Base-by-base conservation (phyloP, 306 rosid genomes). In the Fagus crenata region DNA sequence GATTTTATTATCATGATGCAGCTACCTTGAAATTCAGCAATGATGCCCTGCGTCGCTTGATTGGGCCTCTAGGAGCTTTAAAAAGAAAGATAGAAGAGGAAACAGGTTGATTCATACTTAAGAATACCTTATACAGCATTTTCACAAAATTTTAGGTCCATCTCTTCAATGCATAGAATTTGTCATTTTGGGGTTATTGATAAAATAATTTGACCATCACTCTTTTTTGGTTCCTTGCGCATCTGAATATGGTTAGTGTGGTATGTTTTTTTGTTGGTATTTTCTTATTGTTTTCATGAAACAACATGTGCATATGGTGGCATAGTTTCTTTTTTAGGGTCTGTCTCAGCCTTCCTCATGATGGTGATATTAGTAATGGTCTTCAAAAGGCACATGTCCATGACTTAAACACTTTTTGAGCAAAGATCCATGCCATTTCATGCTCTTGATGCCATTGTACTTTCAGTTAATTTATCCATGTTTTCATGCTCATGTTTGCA, bases 51-150 rank as follows among this genome's bases (percentile, higher is more conserved):
- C 96, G 97, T 68, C 89, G 86, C 80, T 81, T 95, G 83, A 87
- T 95, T 88, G 98, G 98, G 68, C 98, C 98, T 82, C 85, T 92
- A 74, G 98, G 97, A 80, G 89, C 75, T 84, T 75, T 87, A 49
- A 90, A 89, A 87, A 90, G 81, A 76, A 92, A 88, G 86, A 82
- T 92, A 69, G 98, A 95, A 89, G 90, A 81, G 77, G 93, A 95
- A 86, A 95, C 98, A 86, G 97, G 98, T 95, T 58, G 72, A 14
- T 75, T 78, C 64, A 15, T 35, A 69, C 51, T 72, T 60, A 22
- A 33, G 73, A 79, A 49, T 72, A 37, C 33, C 54, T 55, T 28
- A 9, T 17, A 58, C 60, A 68, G 53, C 37, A n/a, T 79, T 61
- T 39, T 73, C 8, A 77, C 77, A 55, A 51, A 35, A 64, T 73